Evolutionary conservation across 257 asterid genomes (phyloP).

Genomic region (Solanum microdontum): DNA sequence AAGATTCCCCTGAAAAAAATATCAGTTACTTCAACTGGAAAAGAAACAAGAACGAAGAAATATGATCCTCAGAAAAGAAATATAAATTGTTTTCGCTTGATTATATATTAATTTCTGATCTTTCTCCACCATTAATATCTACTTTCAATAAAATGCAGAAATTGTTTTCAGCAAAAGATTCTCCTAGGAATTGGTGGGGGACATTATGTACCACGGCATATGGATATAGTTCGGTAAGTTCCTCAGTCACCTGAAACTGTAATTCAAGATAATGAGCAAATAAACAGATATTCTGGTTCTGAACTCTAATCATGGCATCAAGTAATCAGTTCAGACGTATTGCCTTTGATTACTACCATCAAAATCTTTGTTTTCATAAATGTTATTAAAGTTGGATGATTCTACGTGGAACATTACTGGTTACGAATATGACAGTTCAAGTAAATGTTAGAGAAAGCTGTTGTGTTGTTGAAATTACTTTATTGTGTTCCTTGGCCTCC

Average conservation of each 20-base stretch:
- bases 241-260: not conserved
- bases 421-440: not conserved
- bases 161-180: constrained; percentile 2
- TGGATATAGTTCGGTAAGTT: constrained; percentile 27
- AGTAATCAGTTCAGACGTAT: not conserved
- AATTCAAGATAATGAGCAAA: not conserved
- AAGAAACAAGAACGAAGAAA: not conserved
- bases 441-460: not conserved
- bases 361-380: not conserved
- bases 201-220: constrained; percentile 33
- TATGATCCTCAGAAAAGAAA: not conserved
- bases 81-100: not conserved
- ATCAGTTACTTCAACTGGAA: not conserved
- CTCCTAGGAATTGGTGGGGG: constrained; percentile 34
- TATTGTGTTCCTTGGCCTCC: not conserved
- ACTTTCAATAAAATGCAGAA: constrained; percentile 2
- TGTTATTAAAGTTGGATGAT: not conserved
- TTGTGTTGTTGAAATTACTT: not conserved
- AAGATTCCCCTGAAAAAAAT: not conserved
- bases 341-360: not conserved
- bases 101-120: not conserved
- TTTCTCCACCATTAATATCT: not conserved
- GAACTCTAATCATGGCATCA: not conserved
- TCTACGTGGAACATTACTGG: not conserved
- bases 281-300: not conserved